Evolutionary conservation across 352 stramenopile genomes (phyloP).

Genomic region (Pythium insidiosum): DNA sequence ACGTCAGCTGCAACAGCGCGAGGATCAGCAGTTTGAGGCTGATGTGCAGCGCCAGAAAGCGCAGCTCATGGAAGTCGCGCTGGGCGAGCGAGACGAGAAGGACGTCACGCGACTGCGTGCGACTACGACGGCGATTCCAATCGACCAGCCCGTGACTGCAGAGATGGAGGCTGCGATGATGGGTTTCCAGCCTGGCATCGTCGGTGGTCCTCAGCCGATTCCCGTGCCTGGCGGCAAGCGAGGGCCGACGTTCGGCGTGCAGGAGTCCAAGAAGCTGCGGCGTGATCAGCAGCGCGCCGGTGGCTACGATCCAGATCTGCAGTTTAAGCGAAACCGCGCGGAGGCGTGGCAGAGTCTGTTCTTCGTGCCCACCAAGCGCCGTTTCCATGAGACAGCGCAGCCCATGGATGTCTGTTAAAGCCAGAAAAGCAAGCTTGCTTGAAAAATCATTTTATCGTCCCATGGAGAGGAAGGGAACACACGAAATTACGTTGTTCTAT

Average conservation of each 20-base stretch:
- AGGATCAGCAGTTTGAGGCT: constrained; percentile 75
- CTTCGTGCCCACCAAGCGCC: constrained; percentile 37
- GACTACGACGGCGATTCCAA: constrained; percentile 76
- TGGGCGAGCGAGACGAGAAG: constrained; percentile 74
- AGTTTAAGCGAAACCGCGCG: constrained; percentile 70
- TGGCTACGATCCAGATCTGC: constrained; percentile 68
- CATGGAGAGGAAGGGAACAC: background rate
- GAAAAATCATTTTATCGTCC: background rate
- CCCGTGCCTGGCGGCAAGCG: constrained; percentile 76
- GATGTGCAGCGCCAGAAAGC: constrained; percentile 76
- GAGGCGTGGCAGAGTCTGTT: constrained; percentile 79
- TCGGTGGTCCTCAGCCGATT: constrained; percentile 65
- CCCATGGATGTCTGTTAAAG: constrained; percentile 19
- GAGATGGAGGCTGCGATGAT: constrained; percentile 88
- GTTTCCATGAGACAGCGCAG: constrained; percentile 1
- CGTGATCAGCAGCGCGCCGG: constrained; percentile 72
- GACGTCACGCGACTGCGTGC: constrained; percentile 65
- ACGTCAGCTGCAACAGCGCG: constrained; percentile 61
- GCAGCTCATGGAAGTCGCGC: constrained; percentile 80
- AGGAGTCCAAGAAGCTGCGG: constrained; percentile 73
- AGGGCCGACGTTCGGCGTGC: constrained; percentile 65
- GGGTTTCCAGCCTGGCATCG: constrained; percentile 70
- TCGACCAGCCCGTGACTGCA: constrained; percentile 79
- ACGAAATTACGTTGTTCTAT: background rate
- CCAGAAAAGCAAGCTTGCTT: background rate